Conservation (phyloP, 2,329 filamentous ascomycete species). For the Beauveria sp. region DNA sequence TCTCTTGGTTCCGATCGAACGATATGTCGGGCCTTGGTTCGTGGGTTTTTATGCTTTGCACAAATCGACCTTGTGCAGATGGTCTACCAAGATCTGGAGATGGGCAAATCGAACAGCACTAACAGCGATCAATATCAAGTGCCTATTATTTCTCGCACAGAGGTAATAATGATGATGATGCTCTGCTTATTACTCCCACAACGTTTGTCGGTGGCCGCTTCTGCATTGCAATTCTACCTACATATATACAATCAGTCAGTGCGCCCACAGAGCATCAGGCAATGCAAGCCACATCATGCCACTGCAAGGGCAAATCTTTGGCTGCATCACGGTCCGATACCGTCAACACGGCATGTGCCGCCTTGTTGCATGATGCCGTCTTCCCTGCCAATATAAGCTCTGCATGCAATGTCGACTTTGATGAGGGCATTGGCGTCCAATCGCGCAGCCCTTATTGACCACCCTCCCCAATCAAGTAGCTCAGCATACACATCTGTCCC, state of each 20-base stretch:
- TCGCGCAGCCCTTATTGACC: slow-evolving; percentile 1
- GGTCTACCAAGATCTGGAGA: too few species aligned
- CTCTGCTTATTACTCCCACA: too few species aligned
- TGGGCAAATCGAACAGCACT: too few species aligned
- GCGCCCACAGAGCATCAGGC: background rate
- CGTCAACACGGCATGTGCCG: background rate
- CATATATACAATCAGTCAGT: background rate
- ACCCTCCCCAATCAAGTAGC: background rate
- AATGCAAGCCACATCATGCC: background rate
- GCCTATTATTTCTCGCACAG: too few species aligned
- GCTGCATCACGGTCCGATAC: background rate
- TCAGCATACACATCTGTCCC: background rate
- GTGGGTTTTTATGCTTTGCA: too few species aligned
- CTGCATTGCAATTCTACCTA: too few species aligned
- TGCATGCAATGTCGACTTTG: background rate
- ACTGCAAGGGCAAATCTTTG: background rate
- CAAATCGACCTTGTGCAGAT: too few species aligned
- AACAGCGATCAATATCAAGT: too few species aligned
- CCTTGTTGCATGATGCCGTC: background rate
- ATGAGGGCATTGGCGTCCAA: background rate
- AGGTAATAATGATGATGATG: too few species aligned
- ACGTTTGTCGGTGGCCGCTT: too few species aligned
- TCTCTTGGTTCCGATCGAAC: too few species aligned
- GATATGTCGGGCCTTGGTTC: too few species aligned
- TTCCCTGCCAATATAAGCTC: background rate